phyloP scores from a whole-genome alignment of 2,329 filamentous ascomycete genomes.

The Colletotrichum nymphaeae region DNA sequence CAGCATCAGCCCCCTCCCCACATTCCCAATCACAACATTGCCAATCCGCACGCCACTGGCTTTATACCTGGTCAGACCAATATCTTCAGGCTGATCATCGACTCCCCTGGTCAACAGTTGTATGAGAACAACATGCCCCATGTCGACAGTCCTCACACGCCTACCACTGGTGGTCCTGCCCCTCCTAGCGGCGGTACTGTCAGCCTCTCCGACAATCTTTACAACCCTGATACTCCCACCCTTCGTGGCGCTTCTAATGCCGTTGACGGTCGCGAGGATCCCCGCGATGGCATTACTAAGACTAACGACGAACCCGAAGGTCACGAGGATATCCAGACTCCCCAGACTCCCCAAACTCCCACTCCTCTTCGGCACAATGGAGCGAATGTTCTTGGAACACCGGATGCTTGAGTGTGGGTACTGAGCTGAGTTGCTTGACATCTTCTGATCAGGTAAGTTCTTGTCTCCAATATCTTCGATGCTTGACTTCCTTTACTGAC shows the following conservation, averaged over 20 bases:
- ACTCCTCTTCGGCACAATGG: background rate
- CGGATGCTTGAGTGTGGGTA: background rate
- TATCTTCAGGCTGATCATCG: background rate
- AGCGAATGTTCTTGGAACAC: background rate
- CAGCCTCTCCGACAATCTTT: background rate
- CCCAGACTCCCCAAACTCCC: background rate
- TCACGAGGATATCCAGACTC: background rate
- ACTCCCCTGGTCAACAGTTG: background rate
- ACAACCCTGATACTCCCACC: background rate
- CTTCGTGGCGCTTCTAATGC: background rate
- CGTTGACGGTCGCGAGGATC: background rate
- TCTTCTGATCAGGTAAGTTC: background rate
- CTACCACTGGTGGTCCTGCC: background rate
- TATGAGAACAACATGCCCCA: background rate
- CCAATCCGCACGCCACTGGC: background rate
- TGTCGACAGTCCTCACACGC: background rate
- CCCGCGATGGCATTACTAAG: too few relatives aligned
- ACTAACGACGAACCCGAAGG: too few relatives aligned
- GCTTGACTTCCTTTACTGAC: background rate
- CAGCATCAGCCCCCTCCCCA: background rate
- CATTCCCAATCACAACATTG: background rate
- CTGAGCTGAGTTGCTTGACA: background rate
- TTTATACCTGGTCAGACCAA: background rate
- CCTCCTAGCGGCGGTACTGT: background rate
- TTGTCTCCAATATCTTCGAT: background rate